Conservation (phyloP, 108 stramenopile species). For the Seminavis robusta region DNA sequence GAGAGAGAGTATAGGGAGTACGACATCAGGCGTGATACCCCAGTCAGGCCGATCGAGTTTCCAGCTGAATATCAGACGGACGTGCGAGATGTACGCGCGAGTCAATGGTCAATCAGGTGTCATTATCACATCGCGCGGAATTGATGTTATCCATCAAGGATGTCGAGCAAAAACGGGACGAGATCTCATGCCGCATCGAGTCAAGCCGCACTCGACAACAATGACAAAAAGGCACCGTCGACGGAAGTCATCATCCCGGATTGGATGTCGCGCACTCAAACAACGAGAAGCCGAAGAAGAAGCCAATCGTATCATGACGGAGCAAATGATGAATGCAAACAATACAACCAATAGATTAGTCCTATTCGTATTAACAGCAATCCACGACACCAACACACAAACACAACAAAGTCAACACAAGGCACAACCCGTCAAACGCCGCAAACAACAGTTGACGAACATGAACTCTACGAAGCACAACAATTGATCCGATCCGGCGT, state of each 20-base stretch:
- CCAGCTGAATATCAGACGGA: no score
- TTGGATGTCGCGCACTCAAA: conserved; percentile 46
- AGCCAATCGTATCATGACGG: conserved; percentile 19
- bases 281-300: conserved; percentile 70
- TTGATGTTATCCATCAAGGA: no score
- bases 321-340: conserved; percentile 12
- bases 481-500: conserved; percentile 96
- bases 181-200: conserved; percentile 88
- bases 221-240: no score
- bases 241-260: no score
- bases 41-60: no score
- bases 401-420: not conserved
- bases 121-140: no score
- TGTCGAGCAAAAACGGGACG: conserved; percentile 90
- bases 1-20: no score
- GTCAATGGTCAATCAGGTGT: no score
- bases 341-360: not conserved
- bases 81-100: no score
- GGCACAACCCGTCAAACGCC: conserved; percentile 41
- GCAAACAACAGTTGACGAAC: conserved; percentile 90
- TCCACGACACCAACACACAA: conserved; percentile 11
- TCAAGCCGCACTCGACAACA: conserved; percentile 14
- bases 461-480: conserved; percentile 95
- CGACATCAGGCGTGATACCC: no score
- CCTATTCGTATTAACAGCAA: no score